Evolutionary conservation across 768 basidiomycete species (phyloP).

Genomic region (Mycena chlorophos): DNA sequence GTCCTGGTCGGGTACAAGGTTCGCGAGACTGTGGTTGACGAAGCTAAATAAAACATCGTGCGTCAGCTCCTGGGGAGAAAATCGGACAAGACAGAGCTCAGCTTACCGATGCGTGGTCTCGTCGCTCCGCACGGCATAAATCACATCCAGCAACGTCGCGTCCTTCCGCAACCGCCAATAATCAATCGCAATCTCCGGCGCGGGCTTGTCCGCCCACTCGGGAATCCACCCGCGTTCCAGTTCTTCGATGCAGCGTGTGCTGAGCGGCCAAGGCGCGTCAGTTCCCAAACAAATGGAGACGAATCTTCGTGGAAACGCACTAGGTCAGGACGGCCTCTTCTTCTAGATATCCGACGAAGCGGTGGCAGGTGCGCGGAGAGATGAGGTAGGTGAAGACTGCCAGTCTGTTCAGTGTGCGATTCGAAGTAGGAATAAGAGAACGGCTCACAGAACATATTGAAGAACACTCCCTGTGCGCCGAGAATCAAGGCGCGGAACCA

Average conservation of each 20-base stretch:
- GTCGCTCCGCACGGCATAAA: conserved; percentile 91
- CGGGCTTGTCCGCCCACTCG: conserved; percentile 72
- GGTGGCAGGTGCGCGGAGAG: conserved; percentile 76
- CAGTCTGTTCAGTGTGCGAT: conserved; percentile 11
- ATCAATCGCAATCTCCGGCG: conserved; percentile 89
- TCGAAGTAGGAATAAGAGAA: conserved; percentile 15
- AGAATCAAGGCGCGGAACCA: conserved; percentile 83
- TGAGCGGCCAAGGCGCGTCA: conserved; percentile 29
- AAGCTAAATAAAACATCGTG: conserved; percentile 43
- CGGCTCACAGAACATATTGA: conserved; percentile 82
- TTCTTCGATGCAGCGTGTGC: conserved; percentile 81
- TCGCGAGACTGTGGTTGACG: conserved; percentile 94
- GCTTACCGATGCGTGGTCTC: conserved; percentile 93
- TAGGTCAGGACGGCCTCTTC: conserved; percentile 96
- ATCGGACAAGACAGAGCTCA: conserved; percentile 69
- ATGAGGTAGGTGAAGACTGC: conserved; percentile 77
- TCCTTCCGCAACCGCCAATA: conserved; percentile 82
- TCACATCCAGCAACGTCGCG: conserved; percentile 82
- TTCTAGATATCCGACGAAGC: conserved; percentile 90
- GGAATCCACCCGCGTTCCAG: conserved; percentile 80
- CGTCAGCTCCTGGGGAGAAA: background rate
- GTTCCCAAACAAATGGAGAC: conserved; percentile 7
- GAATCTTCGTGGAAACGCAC: conserved; percentile 42
- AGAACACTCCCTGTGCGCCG: conserved; percentile 90
- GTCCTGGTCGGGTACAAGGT: conserved; percentile 73